Evolutionary conservation across 2,329 filamentous ascomycete genomes (phyloP).

Genomic region (Diaporthe sp.): DNA sequence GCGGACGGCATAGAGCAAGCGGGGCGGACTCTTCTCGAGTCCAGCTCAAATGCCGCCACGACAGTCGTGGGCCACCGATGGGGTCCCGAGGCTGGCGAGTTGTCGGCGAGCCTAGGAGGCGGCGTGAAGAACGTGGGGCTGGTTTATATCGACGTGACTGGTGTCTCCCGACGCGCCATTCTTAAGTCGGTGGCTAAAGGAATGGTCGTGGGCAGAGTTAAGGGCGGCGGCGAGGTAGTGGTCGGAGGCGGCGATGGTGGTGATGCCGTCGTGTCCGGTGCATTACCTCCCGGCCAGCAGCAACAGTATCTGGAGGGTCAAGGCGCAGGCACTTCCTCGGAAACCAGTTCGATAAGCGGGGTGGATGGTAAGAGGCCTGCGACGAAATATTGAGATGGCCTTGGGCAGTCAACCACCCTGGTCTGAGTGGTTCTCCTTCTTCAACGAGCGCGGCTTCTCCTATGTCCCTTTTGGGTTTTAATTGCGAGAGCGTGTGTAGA

Average conservation of each 20-base stretch:
- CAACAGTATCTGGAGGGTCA: constrained; percentile 47
- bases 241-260: constrained; percentile 74
- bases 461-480: too few species aligned
- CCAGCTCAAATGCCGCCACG: constrained; percentile 82
- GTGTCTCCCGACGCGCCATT: constrained; percentile 89
- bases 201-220: constrained; percentile 89
- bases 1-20: constrained; percentile 94
- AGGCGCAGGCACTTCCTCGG: constrained; percentile 44
- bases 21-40: constrained; percentile 81
- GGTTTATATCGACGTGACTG: constrained; percentile 96
- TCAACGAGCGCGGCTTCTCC: background rate
- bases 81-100: constrained; percentile 84
- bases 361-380: constrained; percentile 38
- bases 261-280: constrained; percentile 41
- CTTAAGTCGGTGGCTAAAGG: constrained; percentile 97
- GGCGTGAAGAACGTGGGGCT: constrained; percentile 97
- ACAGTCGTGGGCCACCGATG: constrained; percentile 92
- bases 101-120: constrained; percentile 82
- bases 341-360: constrained; percentile 37
- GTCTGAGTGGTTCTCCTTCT: background rate
- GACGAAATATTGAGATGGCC: constrained; percentile 35
- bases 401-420: background rate
- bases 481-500: background rate
- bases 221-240: constrained; percentile 79
- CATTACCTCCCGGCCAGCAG: constrained; percentile 32